A percentile compares a stretch with the other conserved stretches of the same genome.
phyloP scores from a whole-genome alignment of 176 grass and related monocot genomes.

The Carex parvula region DNA sequence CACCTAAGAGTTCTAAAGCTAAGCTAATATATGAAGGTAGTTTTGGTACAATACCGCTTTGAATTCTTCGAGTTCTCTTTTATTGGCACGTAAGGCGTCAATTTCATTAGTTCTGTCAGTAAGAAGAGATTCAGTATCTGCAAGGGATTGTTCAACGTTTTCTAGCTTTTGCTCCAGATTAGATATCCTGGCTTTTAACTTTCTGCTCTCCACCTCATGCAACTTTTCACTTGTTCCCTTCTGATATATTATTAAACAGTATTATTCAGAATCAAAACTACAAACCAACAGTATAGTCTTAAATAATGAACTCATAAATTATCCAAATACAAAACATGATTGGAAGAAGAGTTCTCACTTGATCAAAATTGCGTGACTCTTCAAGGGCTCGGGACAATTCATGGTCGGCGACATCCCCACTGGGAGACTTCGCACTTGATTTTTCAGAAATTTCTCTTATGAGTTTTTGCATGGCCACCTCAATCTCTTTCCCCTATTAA shows the following conservation, averaged over 20 bases:
- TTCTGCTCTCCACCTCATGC: conserved; percentile 56
- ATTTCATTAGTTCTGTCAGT: conserved; percentile 57
- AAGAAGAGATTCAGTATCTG: conserved; percentile 58
- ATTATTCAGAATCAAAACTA: background rate
- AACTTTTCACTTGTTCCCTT: conserved; percentile 48
- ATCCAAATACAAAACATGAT: background rate
- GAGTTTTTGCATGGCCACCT: conserved; percentile 97
- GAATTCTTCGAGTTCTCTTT: conserved; percentile 87
- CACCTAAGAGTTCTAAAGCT: background rate
- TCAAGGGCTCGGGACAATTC: conserved; percentile 70
- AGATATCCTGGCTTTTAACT: conserved; percentile 48
- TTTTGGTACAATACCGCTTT: conserved; percentile 62
- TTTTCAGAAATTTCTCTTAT: conserved; percentile 82
- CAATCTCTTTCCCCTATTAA: conserved; percentile 96
- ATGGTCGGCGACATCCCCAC: conserved; percentile 60
- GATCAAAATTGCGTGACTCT: conserved; percentile 85
- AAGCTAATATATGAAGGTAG: background rate
- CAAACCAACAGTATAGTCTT: background rate
- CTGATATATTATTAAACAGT: conserved; percentile 31
- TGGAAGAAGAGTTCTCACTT: conserved; percentile 39
- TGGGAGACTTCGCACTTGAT: conserved; percentile 38
- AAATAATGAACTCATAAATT: background rate
- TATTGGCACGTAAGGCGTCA: conserved; percentile 61
- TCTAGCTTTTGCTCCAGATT: conserved; percentile 68
- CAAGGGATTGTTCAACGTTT: conserved; percentile 40